phyloP scores from a whole-genome alignment of 2,329 filamentous ascomycete species.

The Claviceps quebecensis region DNA sequence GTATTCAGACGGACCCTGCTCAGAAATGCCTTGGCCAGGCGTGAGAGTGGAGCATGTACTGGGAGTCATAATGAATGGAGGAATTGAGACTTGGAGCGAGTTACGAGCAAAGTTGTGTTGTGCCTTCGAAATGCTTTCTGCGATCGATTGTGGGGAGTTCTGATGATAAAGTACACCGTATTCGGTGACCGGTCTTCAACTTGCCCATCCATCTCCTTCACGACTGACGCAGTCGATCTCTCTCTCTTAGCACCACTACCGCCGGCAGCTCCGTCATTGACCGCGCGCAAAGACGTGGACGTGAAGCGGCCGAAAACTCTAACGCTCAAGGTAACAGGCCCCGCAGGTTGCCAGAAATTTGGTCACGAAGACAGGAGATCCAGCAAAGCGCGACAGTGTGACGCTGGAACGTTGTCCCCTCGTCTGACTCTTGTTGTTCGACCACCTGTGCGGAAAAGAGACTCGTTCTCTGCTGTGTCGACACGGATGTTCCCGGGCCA shows the following conservation, averaged over 20 bases:
- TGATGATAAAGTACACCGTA: not conserved
- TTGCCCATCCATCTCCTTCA: not conserved
- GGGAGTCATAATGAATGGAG: too few relatives aligned
- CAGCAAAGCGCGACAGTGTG: slow-evolving; percentile 5
- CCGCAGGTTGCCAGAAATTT: slow-evolving; percentile 14
- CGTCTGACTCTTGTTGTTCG: slow-evolving; percentile 44
- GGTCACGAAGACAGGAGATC: not conserved
- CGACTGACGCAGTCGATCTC: slow-evolving; percentile 33
- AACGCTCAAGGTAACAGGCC: slow-evolving; percentile 20
- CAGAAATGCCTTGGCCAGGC: too few relatives aligned
- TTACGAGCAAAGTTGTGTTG: too few relatives aligned
- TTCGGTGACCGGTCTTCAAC: not conserved
- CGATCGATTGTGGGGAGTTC: too few relatives aligned
- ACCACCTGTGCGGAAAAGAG: slow-evolving; percentile 51
- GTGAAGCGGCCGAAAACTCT: slow-evolving; percentile 21
- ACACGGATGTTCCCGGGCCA: slow-evolving; percentile 40
- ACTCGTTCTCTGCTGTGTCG: slow-evolving; percentile 49
- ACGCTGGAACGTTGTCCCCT: slow-evolving; percentile 31
- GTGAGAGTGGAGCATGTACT: too few relatives aligned
- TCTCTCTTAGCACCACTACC: slow-evolving; percentile 43
- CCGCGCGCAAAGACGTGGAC: slow-evolving; percentile 37
- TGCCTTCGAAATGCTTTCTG: too few relatives aligned
- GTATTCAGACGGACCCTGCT: too few relatives aligned
- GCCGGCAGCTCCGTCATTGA: slow-evolving; percentile 42
- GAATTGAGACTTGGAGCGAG: too few relatives aligned